phyloP scores from a whole-genome alignment of 768 basidiomycete species.

The Mycena leptocephala region DNA sequence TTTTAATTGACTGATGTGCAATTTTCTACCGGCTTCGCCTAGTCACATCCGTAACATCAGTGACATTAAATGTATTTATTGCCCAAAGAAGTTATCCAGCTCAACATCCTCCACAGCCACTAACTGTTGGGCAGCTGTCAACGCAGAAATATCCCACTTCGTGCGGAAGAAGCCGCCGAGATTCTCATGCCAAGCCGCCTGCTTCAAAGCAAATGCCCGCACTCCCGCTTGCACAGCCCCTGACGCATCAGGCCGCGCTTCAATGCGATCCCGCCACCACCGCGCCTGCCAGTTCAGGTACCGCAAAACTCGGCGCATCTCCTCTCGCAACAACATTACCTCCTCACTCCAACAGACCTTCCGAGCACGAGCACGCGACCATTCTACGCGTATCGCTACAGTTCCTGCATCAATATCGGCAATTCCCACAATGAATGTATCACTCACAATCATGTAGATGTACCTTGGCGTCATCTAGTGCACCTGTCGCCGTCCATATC shows the following conservation, averaged over 20 bases:
- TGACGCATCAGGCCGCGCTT: not conserved
- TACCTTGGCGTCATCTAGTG: not conserved
- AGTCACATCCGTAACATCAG: no score
- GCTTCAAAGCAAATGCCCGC: not conserved
- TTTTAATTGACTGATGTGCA: no score
- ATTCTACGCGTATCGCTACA: no score
- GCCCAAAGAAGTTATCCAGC: not conserved
- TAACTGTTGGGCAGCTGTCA: not conserved
- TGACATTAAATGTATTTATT: not conserved
- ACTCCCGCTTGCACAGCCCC: not conserved
- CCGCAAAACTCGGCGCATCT: constrained; percentile 26
- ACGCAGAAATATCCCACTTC: not conserved
- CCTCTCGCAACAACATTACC: constrained; percentile 32
- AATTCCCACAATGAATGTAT: no score
- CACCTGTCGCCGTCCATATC: no score
- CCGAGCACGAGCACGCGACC: no score
- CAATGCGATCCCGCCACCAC: not conserved
- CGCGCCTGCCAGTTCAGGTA: not conserved
- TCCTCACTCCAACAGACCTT: constrained; percentile 34
- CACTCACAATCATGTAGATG: constrained; percentile 11
- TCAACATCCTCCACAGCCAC: not conserved
- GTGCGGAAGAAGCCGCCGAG: not conserved
- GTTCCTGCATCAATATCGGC: no score
- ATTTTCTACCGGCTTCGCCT: no score
- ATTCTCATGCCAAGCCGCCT: not conserved